A percentile compares a stretch with the other conserved stretches of the same genome.
phyloP scores from a whole-genome alignment of 225 moss, liverwort and hornwort genomes.

The Asterella californica region DNA sequence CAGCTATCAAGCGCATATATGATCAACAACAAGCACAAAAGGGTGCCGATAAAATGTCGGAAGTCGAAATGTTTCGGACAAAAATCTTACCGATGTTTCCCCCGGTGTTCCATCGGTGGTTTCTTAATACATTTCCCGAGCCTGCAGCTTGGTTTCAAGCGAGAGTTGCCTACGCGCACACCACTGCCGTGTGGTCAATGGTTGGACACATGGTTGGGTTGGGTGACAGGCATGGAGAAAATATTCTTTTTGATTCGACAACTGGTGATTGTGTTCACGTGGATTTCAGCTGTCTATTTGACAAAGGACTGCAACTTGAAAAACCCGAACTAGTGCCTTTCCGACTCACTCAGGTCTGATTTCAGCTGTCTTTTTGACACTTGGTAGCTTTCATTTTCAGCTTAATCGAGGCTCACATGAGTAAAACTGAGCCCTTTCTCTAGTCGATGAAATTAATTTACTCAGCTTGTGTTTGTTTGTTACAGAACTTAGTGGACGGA shows the following conservation, averaged over 20 bases:
- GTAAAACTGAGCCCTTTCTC: background rate
- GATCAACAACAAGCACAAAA: constrained; percentile 85
- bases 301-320: constrained; percentile 88
- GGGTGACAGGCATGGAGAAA: constrained; percentile 96
- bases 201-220: constrained; percentile 97
- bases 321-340: constrained; percentile 99
- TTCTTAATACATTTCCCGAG: constrained; percentile 92
- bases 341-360: constrained; percentile 83
- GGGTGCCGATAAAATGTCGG: constrained; percentile 37
- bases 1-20: constrained; percentile 78
- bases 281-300: constrained; percentile 99
- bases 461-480: background rate
- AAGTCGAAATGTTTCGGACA: constrained; percentile 69
- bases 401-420: background rate
- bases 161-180: constrained; percentile 94
- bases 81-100: constrained; percentile 94
- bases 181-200: constrained; percentile 99
- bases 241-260: constrained; percentile 91
- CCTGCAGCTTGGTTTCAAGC: constrained; percentile 99
- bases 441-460: background rate
- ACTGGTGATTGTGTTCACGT: constrained; percentile 98
- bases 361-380: background rate
- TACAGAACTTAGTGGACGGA: constrained; percentile 97
- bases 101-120: constrained; percentile 96
- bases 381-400: background rate